phyloP scores from a whole-genome alignment of 352 stramenopile species.

The Phytophthora palmivora region DNA sequence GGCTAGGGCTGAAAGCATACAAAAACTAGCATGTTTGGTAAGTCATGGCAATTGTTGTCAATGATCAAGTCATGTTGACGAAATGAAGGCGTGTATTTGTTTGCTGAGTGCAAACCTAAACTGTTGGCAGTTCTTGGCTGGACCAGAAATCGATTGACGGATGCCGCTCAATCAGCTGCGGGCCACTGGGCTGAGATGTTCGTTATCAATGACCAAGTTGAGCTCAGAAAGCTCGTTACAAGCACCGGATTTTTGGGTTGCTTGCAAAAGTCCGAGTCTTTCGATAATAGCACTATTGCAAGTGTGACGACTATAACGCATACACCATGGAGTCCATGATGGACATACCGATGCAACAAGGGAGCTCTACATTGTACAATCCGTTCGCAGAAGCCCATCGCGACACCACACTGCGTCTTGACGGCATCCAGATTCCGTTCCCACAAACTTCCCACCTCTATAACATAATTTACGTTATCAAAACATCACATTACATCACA shows the following conservation, averaged over 20 bases:
- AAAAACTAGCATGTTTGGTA: slow-evolving; percentile 16
- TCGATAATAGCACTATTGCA: not conserved
- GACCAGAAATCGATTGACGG: no score
- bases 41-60: no score
- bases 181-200: no score
- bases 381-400: slow-evolving; percentile 6
- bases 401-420: slow-evolving; percentile 26
- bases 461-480: not conserved
- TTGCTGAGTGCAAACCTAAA: no score
- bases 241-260: slow-evolving; percentile 32
- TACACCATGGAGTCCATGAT: no score
- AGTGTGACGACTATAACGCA: not conserved
- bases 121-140: no score
- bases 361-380: slow-evolving; percentile 12
- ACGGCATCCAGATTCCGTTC: slow-evolving; percentile 7
- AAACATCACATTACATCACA: no score
- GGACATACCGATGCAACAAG: not conserved
- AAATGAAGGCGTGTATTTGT: no score
- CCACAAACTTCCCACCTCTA: slow-evolving; percentile 1
- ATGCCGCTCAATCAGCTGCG: no score
- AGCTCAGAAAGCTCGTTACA: not conserved
- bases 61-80: no score
- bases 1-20: slow-evolving; percentile 15
- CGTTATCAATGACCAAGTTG: not conserved
- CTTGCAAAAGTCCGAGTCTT: slow-evolving; percentile 19